These are phyloP conservation scores for Cyclocybe aegerita DNA, from an alignment of 768 basidiomycete genomes.

Conservation along the genomic window DNA sequence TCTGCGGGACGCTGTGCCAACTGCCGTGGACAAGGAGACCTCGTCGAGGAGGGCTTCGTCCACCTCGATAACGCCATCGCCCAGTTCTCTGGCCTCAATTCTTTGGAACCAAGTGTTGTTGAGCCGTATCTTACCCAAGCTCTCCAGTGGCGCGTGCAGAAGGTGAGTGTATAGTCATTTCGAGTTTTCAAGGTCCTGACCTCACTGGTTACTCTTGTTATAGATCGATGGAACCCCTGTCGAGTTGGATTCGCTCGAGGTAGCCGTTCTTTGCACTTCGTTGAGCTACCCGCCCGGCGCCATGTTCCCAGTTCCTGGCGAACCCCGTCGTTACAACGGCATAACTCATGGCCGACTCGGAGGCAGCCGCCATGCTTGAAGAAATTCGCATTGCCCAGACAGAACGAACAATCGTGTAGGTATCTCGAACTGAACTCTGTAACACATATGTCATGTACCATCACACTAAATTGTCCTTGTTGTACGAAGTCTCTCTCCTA, in stretches of 20 bases:
- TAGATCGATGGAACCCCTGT: constrained; percentile 19
- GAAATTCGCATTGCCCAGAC: too few relatives aligned
- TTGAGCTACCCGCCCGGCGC: constrained; percentile 27
- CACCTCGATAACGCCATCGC: constrained; percentile 38
- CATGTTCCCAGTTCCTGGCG: constrained; percentile 25
- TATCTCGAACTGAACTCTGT: background rate
- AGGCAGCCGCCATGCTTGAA: constrained; percentile 18
- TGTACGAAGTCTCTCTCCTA: too few relatives aligned
- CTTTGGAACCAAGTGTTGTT: constrained; percentile 37
- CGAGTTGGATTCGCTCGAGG: constrained; percentile 27
- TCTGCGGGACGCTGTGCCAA: constrained; percentile 36
- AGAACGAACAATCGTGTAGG: background rate
- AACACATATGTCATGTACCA: too few relatives aligned
- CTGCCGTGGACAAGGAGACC: constrained; percentile 30
- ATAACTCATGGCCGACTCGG: constrained; percentile 26
- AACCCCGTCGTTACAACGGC: constrained; percentile 12
- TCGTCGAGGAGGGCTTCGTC: constrained; percentile 42
- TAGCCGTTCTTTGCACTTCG: constrained; percentile 24
- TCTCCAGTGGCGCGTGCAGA: constrained; percentile 41
- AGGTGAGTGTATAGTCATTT: constrained; percentile 22
- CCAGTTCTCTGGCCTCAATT: constrained; percentile 24
- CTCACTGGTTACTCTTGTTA: background rate
- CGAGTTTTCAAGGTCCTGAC: background rate
- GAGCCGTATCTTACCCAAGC: constrained; percentile 38
- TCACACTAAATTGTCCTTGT: too few relatives aligned